These are phyloP conservation scores for Cutaneotrichosporon curvatum DNA, from an alignment of 1,284 basidiomycete species.

Conservation along the genomic window DNA sequence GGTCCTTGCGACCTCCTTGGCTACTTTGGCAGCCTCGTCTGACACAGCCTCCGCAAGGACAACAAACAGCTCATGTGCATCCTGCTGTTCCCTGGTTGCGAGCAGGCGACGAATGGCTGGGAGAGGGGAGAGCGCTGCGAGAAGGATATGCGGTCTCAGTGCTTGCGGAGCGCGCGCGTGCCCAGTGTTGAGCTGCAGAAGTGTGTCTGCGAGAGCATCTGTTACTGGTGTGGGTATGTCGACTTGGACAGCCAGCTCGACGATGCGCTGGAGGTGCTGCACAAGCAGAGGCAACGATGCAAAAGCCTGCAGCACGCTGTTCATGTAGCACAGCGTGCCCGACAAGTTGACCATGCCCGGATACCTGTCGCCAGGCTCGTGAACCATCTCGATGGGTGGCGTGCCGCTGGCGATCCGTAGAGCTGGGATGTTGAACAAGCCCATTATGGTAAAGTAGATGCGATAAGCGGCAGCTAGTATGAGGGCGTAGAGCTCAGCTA, in stretches of 20 bases:
- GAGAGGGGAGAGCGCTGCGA: slow-evolving; percentile 58
- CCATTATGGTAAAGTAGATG: slow-evolving; percentile 4
- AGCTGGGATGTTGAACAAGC: slow-evolving; percentile 4
- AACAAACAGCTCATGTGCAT: slow-evolving; percentile 91
- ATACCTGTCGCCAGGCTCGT: slow-evolving; percentile 46
- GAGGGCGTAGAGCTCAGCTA: slow-evolving; percentile 1
- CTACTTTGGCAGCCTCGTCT: slow-evolving; percentile 56
- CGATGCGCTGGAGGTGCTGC: slow-evolving; percentile 64
- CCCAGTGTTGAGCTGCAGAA: slow-evolving; percentile 69
- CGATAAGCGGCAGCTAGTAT: neutral
- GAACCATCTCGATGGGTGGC: neutral
- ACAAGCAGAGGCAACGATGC: slow-evolving; percentile 72
- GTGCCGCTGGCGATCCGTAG: neutral
- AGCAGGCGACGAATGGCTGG: slow-evolving; percentile 61
- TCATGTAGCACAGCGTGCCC: slow-evolving; percentile 93
- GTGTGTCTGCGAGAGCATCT: slow-evolving; percentile 62
- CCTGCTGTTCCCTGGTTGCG: slow-evolving; percentile 81
- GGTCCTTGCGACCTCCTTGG: slow-evolving; percentile 26
- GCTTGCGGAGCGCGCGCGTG: slow-evolving; percentile 52
- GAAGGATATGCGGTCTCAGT: slow-evolving; percentile 63
- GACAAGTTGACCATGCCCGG: slow-evolving; percentile 85
- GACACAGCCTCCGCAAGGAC: slow-evolving; percentile 79
- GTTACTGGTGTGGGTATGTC: slow-evolving; percentile 76
- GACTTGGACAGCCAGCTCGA: slow-evolving; percentile 62
- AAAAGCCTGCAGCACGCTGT: slow-evolving; percentile 82